Evolutionary conservation across 2,329 filamentous ascomycete species (phyloP).

Genomic region (Juglanconis oblonga): DNA sequence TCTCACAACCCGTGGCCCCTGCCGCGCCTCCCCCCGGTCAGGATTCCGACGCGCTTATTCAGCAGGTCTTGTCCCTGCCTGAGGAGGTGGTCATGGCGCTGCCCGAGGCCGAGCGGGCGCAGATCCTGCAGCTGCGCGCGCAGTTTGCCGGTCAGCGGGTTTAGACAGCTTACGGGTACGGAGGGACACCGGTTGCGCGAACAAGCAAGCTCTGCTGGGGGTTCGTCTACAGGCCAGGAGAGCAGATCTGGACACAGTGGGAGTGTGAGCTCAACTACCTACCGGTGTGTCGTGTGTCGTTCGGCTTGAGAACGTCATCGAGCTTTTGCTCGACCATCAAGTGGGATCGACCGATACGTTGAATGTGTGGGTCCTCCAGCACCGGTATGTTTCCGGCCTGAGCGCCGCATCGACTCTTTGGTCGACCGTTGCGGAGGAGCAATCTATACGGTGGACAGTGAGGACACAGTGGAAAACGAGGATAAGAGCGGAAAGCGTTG

Average conservation of each 20-base stretch:
- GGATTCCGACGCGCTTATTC: conserved; percentile 71
- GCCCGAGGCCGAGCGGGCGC: conserved; percentile 69
- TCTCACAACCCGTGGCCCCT: conserved; percentile 37
- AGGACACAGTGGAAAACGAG: no score
- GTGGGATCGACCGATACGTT: neutral
- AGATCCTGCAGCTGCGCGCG: conserved; percentile 75
- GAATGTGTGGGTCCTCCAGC: neutral
- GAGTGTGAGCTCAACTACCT: neutral
- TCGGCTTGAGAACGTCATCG: neutral
- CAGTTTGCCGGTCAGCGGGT: conserved; percentile 10
- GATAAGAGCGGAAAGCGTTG: no score
- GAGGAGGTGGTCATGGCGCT: conserved; percentile 78
- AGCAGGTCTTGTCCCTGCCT: conserved; percentile 77
- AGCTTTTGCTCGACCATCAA: neutral
- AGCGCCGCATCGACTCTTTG: no score
- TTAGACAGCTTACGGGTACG: neutral
- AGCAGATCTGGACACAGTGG: neutral
- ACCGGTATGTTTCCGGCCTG: no score
- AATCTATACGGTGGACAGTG: no score
- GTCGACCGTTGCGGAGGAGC: no score
- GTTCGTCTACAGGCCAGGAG: neutral
- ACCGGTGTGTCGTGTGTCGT: neutral
- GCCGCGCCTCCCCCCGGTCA: conserved; percentile 31
- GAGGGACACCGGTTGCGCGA: no score
- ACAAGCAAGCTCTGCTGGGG: neutral